These are phyloP conservation scores for Penicillium sp. DNA, from an alignment of 2,329 filamentous ascomycete genomes.

Conservation along the genomic window DNA sequence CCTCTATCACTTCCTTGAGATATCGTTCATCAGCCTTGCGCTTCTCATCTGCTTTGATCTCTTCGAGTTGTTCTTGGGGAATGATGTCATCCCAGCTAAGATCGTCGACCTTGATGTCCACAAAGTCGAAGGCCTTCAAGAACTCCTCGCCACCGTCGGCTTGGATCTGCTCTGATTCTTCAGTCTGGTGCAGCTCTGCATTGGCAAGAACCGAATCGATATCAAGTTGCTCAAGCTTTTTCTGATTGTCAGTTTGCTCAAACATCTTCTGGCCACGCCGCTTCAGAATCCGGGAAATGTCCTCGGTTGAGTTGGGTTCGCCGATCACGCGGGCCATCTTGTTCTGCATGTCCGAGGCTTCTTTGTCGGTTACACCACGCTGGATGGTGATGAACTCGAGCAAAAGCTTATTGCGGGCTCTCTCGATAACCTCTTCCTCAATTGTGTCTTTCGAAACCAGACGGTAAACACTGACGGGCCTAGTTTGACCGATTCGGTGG, in stretches of 20 bases:
- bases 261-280: constrained; percentile 99
- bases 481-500: constrained; percentile 95
- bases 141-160: constrained; percentile 97
- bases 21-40: constrained; percentile 79
- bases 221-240: constrained; percentile 93
- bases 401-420: constrained; percentile 94
- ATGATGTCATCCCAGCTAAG: constrained; percentile 99
- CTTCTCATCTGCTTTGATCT: constrained; percentile 85
- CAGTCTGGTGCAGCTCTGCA: constrained; percentile 94
- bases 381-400: constrained; percentile 97
- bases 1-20: constrained; percentile 75
- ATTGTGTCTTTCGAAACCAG: constrained; percentile 97
- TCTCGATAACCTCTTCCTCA: constrained; percentile 94
- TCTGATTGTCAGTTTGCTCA: constrained; percentile 93
- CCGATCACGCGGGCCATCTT: constrained; percentile 69
- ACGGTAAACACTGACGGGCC: constrained; percentile 92
- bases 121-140: constrained; percentile 84
- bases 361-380: constrained; percentile 92
- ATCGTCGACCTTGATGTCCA: constrained; percentile 90
- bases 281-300: constrained; percentile 95
- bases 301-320: constrained; percentile 86
- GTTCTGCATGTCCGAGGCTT: constrained; percentile 76
- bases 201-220: constrained; percentile 97
- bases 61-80: constrained; percentile 84
- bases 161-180: constrained; percentile 89